phyloP scores from a whole-genome alignment of 2,329 filamentous ascomycete species.

The Hymenoscyphus infarciens region DNA sequence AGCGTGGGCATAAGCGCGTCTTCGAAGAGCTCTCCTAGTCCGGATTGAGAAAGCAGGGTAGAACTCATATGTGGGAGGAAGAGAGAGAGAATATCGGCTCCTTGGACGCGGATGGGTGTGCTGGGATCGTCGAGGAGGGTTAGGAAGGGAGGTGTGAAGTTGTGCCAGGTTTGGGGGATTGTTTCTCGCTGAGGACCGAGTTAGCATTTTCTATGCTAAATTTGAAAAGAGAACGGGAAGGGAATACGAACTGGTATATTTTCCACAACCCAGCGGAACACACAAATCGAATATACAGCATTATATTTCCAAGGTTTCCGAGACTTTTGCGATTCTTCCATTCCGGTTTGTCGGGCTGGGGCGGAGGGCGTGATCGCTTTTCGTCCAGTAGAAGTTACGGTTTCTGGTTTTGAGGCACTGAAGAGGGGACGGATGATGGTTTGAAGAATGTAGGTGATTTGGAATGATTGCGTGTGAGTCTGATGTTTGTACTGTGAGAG shows the following conservation, averaged over 20 bases:
- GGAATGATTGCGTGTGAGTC: slow-evolving; percentile 36
- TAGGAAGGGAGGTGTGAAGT: slow-evolving; percentile 67
- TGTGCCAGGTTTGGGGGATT: slow-evolving; percentile 59
- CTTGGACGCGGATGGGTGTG: slow-evolving; percentile 49
- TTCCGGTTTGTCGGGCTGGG: slow-evolving; percentile 37
- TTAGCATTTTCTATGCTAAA: no score
- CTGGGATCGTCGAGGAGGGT: slow-evolving; percentile 64
- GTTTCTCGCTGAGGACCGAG: slow-evolving; percentile 36
- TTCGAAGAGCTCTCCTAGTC: slow-evolving; percentile 65
- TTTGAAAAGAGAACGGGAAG: no score
- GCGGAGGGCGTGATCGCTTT: slow-evolving; percentile 46
- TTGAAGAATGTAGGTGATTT: slow-evolving; percentile 56
- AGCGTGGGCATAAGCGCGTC: slow-evolving; percentile 68
- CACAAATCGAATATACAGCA: slow-evolving; percentile 47
- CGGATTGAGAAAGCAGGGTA: slow-evolving; percentile 55
- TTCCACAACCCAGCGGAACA: slow-evolving; percentile 59
- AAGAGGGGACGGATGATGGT: slow-evolving; percentile 66
- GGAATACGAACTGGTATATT: slow-evolving; percentile 45
- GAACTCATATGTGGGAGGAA: slow-evolving; percentile 55
- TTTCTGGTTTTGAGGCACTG: slow-evolving; percentile 49
- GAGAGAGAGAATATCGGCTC: slow-evolving; percentile 49
- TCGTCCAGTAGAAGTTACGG: slow-evolving; percentile 55
- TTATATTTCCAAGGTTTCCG: slow-evolving; percentile 61
- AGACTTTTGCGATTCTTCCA: slow-evolving; percentile 39
- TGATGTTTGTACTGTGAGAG: slow-evolving; percentile 31